Evolutionary conservation across 768 basidiomycete genomes (phyloP).

Genomic region (Leccinum rimulosum): DNA sequence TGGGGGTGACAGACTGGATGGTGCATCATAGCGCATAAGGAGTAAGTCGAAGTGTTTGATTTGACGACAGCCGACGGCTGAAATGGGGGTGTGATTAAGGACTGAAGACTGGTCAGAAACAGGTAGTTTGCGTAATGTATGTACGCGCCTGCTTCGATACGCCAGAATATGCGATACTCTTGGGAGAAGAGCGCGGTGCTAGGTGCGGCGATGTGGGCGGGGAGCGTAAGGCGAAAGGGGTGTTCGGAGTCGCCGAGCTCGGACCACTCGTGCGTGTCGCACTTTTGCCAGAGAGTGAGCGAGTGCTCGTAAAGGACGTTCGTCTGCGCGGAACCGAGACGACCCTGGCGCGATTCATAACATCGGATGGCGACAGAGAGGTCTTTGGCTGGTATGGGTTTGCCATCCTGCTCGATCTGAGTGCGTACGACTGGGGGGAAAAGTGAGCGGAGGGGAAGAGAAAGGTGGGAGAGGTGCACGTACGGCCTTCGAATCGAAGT

Average conservation of each 20-base stretch:
- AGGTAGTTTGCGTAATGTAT: constrained; percentile 14
- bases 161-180: constrained; percentile 79
- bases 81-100: constrained; percentile 62
- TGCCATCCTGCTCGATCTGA: constrained; percentile 65
- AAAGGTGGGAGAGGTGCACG: constrained; percentile 26
- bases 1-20: constrained; percentile 37
- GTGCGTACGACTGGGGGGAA: constrained; percentile 59
- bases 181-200: constrained; percentile 67
- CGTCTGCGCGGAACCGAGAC: constrained; percentile 53
- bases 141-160: constrained; percentile 73
- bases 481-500: constrained; percentile 74
- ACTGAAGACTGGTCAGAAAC: constrained; percentile 41
- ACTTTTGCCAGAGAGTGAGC: constrained; percentile 67
- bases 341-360: constrained; percentile 73
- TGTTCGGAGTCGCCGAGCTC: constrained; percentile 63
- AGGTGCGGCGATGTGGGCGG: constrained; percentile 58
- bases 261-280: constrained; percentile 52
- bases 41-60: constrained; percentile 69
- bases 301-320: constrained; percentile 69
- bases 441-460: background rate
- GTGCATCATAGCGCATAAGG: constrained; percentile 68
- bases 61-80: constrained; percentile 65
- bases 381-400: constrained; percentile 62
- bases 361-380: constrained; percentile 77
- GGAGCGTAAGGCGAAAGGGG: constrained; percentile 71